Evolutionary conservation across 768 basidiomycete genomes (phyloP), one percentile per base, ranked within the genome.

Genomic region (Suillus bovinus): DNA sequence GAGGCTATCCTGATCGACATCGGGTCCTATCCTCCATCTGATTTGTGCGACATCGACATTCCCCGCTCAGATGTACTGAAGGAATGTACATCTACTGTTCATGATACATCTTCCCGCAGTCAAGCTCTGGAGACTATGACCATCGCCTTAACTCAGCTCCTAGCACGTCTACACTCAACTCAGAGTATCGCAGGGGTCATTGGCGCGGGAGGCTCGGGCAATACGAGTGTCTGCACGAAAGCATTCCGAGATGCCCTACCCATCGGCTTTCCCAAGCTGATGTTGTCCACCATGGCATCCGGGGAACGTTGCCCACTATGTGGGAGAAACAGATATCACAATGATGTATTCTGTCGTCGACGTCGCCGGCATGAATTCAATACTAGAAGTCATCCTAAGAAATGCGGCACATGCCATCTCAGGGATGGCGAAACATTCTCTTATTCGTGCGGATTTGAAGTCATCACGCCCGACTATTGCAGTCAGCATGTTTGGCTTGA

Each of bases 261-360:
- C 38, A 69, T 74, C 44, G 74, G 74, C 1, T 73, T 76, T 14
- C 71, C 69, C 33, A 75, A 71, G 50, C 61, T 70, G 46, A 44
- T 72, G 54, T 65, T 74, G 33, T 73, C 74, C 17, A 76, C 75
- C 29, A 76, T 75, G 68, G 66, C 72, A 3, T 69, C 72, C 72
- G 2, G 74, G 75, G 50, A 60, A 72, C 49, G 60, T 61, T 0
- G 54, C 60, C 13, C 63, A 65, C 59, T 72, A 76, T 36, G 70
- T 76, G 13, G 75, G 72, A 16, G 74, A 70, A 63, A 72, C 71
- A 2, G 73, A 74, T 63, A 66, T 68, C 59, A 69, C 70, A 24
- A 72, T 76, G 72, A 72, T 74, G 74, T 64, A 68, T 63, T 76
- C 67, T 20, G 68, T 76, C 44, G 73, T 64, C 31, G 74, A 74